Base-by-base conservation (phyloP, 192 early-diverging fungal species). In the Coemansia furcata region DNA sequence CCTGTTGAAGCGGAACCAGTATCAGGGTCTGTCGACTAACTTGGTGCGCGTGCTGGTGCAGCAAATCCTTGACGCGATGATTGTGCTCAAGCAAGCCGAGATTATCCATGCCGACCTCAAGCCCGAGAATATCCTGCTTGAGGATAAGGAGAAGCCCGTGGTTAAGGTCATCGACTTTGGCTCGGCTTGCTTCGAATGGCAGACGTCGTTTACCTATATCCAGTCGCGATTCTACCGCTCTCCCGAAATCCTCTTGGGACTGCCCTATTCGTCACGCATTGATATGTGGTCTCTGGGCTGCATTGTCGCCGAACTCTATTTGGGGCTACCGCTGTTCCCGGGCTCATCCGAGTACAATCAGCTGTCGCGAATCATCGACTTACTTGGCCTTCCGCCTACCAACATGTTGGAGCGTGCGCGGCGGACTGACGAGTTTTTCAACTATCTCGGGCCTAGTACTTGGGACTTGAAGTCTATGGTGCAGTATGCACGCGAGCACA, bases 231-330 rank as follows among this genome's bases (percentile, higher is more conserved):
- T 98, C 78, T 99, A 99, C 67, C 86, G 98, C 59, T 91, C 91
- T 21, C 96, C 96, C 7, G 98, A 99, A 78, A 94, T 99, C 21
- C 82, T 99, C 14, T 86, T 99, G 15, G 98, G 96, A 7, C 77
- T 97, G 37, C 93, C 95, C 50, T 96, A 98, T 76, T 93, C 93
- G 37, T 89, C 89, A 32, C 86, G 90, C 36, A 99, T 99, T 50
- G 98, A 99, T 73, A 97, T 99, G 89, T 99, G 98, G 98, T 97
- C 95, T 26, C 77, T 98, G 14, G 98, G 98, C 0, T 99, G 98
- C 69, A 98, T 99, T 75, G 94, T 95, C 3, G 94, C 92, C 2
- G 98, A 99, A 78, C 82, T 99, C n/a, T 96, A 92, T 69, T 76
- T 98, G 4, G 98, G 98, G 0, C 80, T 97, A 3, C 98, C 98